Base-by-base conservation (phyloP, 495 filamentous ascomycete species). In the Hyaloscypha variabilis region DNA sequence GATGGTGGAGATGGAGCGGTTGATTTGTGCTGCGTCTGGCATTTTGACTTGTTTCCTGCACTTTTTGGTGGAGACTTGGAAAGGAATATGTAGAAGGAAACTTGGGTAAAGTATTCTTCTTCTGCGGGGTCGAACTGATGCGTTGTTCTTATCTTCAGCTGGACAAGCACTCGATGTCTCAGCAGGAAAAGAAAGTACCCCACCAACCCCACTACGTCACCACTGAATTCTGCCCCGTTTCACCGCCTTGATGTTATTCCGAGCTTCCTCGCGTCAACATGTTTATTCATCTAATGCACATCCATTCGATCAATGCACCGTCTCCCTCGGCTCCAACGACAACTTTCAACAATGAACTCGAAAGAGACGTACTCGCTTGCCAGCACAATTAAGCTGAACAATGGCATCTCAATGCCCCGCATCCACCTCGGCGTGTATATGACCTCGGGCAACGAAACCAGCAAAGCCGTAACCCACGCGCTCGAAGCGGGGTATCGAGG, bases 391-490 rank as follows among this genome's bases (percentile, higher is more conserved):
- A 64, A 84, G 82, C 81, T 90, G 50, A 64, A 80, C 67, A 89
- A 88, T 79, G 82, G 81, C 74, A 67, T 77, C 50, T 74, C 76
- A 26, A 90, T 90, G 77, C 89, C 88, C 6, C 79, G 78, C 65
- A 84, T 90, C 65, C 87, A 91, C 56, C 79, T 90, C 0, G 88
- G 88, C 14, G 83, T 90, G 14, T 91, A 90, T 75, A 74, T 85
- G 76, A 85, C 85, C 64, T 80, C 76, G 17, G 82, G 84, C 14
- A 67, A 70, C 28, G 83, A 86, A 67, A 80, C 82, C 3, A 72
- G 67, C 11, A 58, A 74, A 39, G 74, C 83, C 23, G 83, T 88
- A 8, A 71, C 72, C 42, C 78, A 76, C 69, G 86, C 87, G 17
- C 77, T 88, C 1, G 74, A 76, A 31, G 77, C 73, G 31, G 74